Percentiles rank a stretch among this genome's conserved stretches.
These are phyloP conservation scores for Punica granatum DNA, from an alignment of 345 rosid species.

Conservation along the genomic window DNA sequence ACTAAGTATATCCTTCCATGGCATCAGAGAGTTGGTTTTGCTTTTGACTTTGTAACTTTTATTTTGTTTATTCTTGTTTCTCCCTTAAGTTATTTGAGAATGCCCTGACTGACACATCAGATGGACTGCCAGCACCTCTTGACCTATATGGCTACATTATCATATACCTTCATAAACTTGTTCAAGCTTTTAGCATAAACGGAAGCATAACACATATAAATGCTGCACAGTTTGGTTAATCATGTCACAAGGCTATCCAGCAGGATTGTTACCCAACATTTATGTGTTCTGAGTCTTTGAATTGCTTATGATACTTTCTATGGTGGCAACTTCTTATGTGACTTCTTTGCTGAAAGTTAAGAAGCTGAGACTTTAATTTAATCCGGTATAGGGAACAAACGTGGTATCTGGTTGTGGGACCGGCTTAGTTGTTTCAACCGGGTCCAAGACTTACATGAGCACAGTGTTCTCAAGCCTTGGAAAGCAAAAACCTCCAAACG, in stretches of 20 bases:
- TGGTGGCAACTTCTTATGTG: neutral
- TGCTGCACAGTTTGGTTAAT: neutral
- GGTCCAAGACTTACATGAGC: slow-evolving; percentile 61
- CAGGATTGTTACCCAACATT: neutral
- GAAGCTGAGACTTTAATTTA: neutral
- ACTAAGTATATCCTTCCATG: too few relatives aligned
- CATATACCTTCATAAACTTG: too few relatives aligned
- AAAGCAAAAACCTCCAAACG: slow-evolving; percentile 51
- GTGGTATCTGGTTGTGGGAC: slow-evolving; percentile 64
- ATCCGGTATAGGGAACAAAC: slow-evolving; percentile 50
- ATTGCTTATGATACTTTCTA: neutral
- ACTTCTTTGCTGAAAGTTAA: neutral
- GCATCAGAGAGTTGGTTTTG: too few relatives aligned
- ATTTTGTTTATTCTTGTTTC: neutral
- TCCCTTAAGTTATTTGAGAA: neutral
- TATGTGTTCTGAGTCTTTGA: neutral
- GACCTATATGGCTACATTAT: neutral
- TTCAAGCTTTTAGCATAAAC: too few relatives aligned
- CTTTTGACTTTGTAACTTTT: too few relatives aligned
- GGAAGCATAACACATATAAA: too few relatives aligned
- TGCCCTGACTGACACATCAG: neutral
- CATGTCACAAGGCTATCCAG: neutral
- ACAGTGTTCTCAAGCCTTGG: slow-evolving; percentile 51
- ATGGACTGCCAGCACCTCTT: neutral
- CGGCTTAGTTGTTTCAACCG: slow-evolving; percentile 63